Conservation (phyloP, 1,139 yeast genomes). For the Kodamaea sp. region DNA sequence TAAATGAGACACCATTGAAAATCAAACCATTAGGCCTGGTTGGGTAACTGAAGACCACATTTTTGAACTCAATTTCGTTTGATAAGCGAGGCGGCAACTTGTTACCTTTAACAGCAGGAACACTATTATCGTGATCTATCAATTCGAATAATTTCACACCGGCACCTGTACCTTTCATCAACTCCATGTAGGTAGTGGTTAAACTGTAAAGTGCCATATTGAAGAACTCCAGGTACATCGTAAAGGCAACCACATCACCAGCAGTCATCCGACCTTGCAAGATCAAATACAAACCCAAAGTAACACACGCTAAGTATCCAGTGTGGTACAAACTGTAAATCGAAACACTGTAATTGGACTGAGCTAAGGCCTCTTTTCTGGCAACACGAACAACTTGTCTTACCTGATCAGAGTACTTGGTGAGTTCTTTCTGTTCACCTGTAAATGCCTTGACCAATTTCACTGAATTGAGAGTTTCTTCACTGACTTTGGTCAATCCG, state of each 20-base stretch:
- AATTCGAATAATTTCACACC: constrained; percentile 50
- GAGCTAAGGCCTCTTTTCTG: constrained; percentile 49
- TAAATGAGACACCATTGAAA: constrained; percentile 63
- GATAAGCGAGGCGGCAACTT: constrained; percentile 40
- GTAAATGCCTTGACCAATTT: constrained; percentile 49
- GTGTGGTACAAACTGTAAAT: constrained; percentile 47
- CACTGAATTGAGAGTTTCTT: constrained; percentile 47
- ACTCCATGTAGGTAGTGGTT: constrained; percentile 53
- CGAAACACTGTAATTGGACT: constrained; percentile 48
- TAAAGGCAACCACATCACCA: constrained; percentile 50
- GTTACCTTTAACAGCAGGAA: constrained; percentile 43
- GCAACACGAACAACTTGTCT: constrained; percentile 46
- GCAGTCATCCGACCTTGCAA: constrained; percentile 46
- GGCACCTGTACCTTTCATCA: constrained; percentile 59
- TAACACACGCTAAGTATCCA: constrained; percentile 48
- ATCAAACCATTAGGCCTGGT: constrained; percentile 77
- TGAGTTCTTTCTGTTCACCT: constrained; percentile 45
- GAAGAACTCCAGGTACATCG: constrained; percentile 52
- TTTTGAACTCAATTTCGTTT: constrained; percentile 64
- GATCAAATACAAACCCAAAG: constrained; percentile 47
- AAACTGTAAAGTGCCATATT: constrained; percentile 52
- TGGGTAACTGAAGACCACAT: constrained; percentile 82
- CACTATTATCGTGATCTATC: constrained; percentile 45
- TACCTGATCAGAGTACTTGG: constrained; percentile 41
- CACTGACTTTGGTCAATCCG: constrained; percentile 47